Evolutionary conservation across 2,329 filamentous ascomycete genomes (phyloP).

Genomic region (Pyrenochaeta sp.): DNA sequence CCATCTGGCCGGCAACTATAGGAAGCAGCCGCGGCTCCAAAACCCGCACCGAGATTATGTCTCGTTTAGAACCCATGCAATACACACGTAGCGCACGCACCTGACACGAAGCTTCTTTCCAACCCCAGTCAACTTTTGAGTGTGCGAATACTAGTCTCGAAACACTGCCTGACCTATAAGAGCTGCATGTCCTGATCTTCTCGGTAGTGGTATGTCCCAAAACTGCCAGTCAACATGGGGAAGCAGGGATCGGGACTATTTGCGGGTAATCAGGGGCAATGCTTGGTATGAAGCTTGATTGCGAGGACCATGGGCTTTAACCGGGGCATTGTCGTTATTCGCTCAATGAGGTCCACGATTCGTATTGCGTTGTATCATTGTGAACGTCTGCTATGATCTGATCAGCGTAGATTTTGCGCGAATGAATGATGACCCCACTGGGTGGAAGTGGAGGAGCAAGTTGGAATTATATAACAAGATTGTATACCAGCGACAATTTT

Average conservation of each 20-base stretch:
- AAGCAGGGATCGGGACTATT: constrained; percentile 19
- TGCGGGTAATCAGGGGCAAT: constrained; percentile 18
- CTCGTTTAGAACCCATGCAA: neutral
- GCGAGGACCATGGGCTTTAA: constrained; percentile 22
- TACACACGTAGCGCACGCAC: neutral
- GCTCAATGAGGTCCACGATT: neutral
- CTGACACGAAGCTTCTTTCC: constrained; percentile 8
- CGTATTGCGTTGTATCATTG: neutral
- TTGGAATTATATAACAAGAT: neutral
- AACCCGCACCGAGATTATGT: neutral
- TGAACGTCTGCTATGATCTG: neutral
- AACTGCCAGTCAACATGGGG: constrained; percentile 13
- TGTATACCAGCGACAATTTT: neutral
- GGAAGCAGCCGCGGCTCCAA: neutral
- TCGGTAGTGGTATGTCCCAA: neutral
- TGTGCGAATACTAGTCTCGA: neutral
- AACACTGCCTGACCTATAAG: neutral
- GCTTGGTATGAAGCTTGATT: constrained; percentile 41
- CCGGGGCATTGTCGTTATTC: constrained; percentile 9
- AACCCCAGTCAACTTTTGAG: neutral
- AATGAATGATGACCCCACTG: constrained; percentile 7
- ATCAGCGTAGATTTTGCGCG: neutral
- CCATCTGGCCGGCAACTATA: neutral
- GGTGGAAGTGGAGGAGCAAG: constrained; percentile 5
- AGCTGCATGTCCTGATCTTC: neutral